Conservation (phyloP, 306 rosid genomes). For the Benincasa hispida region DNA sequence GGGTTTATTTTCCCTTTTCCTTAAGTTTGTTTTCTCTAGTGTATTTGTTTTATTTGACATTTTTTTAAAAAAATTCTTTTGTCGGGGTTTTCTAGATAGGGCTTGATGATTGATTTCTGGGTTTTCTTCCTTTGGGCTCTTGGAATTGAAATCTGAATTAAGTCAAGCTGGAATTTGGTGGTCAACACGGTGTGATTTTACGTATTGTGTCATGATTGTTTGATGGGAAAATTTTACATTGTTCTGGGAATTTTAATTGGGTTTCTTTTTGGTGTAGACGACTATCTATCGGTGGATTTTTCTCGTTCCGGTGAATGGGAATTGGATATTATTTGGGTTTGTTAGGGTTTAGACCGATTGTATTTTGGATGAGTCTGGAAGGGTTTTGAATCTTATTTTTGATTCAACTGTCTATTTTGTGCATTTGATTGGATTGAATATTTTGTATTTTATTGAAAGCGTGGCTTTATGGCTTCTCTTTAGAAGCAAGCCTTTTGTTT, state of each 20-base stretch:
- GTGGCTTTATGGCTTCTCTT: background rate
- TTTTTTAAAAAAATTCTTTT: background rate
- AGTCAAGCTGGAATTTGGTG: background rate
- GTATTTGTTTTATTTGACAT: background rate
- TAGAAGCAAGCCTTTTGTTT: background rate
- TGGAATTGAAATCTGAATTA: background rate
- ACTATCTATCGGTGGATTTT: background rate
- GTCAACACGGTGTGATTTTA: background rate
- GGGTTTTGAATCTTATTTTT: background rate
- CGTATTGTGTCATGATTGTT: background rate
- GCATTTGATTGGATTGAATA: background rate
- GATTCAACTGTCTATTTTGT: background rate
- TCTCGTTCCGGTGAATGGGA: background rate
- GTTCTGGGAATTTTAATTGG: background rate
- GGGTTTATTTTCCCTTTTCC: background rate
- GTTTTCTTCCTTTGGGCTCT: background rate
- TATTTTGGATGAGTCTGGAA: background rate
- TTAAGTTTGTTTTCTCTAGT: background rate
- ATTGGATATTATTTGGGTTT: background rate
- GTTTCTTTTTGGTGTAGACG: background rate
- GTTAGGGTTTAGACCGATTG: slow-evolving; percentile 2
- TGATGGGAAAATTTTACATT: background rate
- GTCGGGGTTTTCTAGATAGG: background rate
- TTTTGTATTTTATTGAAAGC: background rate
- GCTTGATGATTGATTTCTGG: background rate